Percentiles rank a stretch among this genome's conserved stretches.
These are phyloP conservation scores for Neltuma alba DNA, from an alignment of 306 rosid species.

Conservation along the genomic window DNA sequence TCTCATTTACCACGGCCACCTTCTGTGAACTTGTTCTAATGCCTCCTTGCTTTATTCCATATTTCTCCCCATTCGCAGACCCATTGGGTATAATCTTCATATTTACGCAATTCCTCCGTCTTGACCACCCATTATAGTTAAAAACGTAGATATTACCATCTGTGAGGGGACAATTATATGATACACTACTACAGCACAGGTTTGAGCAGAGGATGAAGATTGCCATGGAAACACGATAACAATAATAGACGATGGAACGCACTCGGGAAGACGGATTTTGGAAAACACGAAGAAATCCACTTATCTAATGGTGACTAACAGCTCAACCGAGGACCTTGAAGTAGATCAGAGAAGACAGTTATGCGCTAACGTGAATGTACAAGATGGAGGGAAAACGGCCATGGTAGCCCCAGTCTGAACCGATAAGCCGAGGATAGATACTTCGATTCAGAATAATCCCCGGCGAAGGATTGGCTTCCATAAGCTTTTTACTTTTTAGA, in stretches of 20 bases:
- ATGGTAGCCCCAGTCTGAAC: not conserved
- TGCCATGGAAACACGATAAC: constrained; percentile 61
- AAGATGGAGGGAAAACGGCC: not conserved
- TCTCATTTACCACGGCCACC: constrained; percentile 44
- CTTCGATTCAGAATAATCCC: not conserved
- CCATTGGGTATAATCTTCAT: constrained; percentile 51
- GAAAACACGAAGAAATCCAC: constrained; percentile 14
- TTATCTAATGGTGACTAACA: not conserved
- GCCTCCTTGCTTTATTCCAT: constrained; percentile 47
- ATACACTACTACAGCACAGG: constrained; percentile 46
- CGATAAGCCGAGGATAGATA: not conserved
- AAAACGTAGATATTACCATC: constrained; percentile 40
- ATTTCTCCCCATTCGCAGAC: constrained; percentile 50
- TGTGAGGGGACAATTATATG: constrained; percentile 41
- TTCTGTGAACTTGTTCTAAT: constrained; percentile 44
- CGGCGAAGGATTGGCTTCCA: not conserved
- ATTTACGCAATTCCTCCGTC: constrained; percentile 43
- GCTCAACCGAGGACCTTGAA: not conserved
- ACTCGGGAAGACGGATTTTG: constrained; percentile 8
- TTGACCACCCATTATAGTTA: constrained; percentile 40
- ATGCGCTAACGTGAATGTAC: constrained; percentile 36
- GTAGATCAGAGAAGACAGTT: not conserved
- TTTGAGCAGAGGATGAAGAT: constrained; percentile 50
- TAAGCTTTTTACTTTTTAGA: not conserved
- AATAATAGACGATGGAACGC: constrained; percentile 16